Evolutionary conservation across 2,329 filamentous ascomycete genomes (phyloP), one percentile per base, ranked within the genome.

Genomic region (Gaeumannomyces tritici): DNA sequence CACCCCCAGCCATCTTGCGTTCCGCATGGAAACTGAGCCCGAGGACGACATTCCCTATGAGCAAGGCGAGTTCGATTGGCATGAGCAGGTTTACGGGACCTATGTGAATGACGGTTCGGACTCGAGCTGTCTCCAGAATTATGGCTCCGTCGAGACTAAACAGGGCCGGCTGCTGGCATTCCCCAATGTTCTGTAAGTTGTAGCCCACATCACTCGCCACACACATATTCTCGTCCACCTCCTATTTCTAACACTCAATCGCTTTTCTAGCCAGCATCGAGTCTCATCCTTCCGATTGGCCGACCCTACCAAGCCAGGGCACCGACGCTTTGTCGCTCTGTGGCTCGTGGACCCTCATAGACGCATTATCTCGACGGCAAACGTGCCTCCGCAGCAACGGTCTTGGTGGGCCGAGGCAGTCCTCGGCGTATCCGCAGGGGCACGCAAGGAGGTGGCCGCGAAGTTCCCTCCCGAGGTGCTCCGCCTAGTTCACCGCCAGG

Each of bases 301-400:
- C 31, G 80, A 88, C 64, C 68, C 68, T 0, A 78, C 77, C 0
- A 79, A 77, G 62, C 77, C 81, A 0, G 84, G 84, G 2, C 80
- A 86, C 67, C 74, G 81, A 18, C 80, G 82, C 65, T 80, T 87
- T 62, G 71, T 87, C 0, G 80, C 80, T 0, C 73, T 88, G 54
- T 87, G 81, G 69, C 75, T 88, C 2, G 79, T 88, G 2, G 84
- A 88, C 65, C 84, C 84, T 0, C 68, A 78, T 33, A 67, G 73
- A 6, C 76, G 77, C 8, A 75, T 87, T 59, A 74, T 83, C 12
- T 84, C 72, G 3, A 73, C 73, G 0, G 70, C 69, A 28, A 73
- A 74, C 42, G 73, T 76, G n/a, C 75, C 75, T n/a, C 74, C 75
- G 5, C 73, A 77, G 64, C 72, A 68, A 31, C 66, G 66, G 55